These are phyloP conservation scores for Curvularia lunata DNA, from an alignment of 2,329 filamentous ascomycete species.

Conservation along the genomic window DNA sequence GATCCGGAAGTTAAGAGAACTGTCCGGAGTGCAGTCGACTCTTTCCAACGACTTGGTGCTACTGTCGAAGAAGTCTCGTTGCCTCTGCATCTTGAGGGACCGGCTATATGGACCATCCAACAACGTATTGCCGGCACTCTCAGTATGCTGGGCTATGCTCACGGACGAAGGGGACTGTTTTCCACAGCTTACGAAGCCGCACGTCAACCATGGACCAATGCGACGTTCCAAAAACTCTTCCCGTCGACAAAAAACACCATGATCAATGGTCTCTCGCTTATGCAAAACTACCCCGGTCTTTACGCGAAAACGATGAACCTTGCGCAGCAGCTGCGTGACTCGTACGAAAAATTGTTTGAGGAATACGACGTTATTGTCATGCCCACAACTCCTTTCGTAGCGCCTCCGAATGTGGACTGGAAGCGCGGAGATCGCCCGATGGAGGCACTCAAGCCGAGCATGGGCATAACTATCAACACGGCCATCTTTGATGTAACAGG, in stretches of 20 bases:
- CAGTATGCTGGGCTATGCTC: conserved; percentile 47
- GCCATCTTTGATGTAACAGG: conserved; percentile 42
- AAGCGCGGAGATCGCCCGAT: conserved; percentile 37
- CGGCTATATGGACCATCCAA: conserved; percentile 46
- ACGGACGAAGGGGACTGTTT: conserved; percentile 30
- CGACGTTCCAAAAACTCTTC: conserved; percentile 58
- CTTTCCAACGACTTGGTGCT: conserved; percentile 56
- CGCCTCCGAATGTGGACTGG: conserved; percentile 31
- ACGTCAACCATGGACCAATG: conserved; percentile 56
- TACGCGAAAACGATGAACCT: conserved; percentile 53
- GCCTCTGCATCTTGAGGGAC: conserved; percentile 48
- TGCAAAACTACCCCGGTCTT: conserved; percentile 47
- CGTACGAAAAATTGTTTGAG: conserved; percentile 48
- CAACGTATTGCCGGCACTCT: conserved; percentile 53
- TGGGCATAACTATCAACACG: conserved; percentile 39
- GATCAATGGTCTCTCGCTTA: conserved; percentile 51
- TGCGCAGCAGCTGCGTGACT: conserved; percentile 47
- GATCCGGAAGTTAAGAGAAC: conserved; percentile 49
- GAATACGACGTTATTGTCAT: conserved; percentile 52
- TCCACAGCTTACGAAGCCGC: conserved; percentile 50
- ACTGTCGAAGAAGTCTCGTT: conserved; percentile 47
- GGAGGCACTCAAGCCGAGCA: conserved; percentile 37
- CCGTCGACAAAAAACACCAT: conserved; percentile 57
- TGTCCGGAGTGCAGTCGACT: conserved; percentile 50
- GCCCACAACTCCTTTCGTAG: conserved; percentile 47